Evolutionary conservation across 2,329 filamentous ascomycete genomes (phyloP).

Genomic region (Colletotrichum destructivum): DNA sequence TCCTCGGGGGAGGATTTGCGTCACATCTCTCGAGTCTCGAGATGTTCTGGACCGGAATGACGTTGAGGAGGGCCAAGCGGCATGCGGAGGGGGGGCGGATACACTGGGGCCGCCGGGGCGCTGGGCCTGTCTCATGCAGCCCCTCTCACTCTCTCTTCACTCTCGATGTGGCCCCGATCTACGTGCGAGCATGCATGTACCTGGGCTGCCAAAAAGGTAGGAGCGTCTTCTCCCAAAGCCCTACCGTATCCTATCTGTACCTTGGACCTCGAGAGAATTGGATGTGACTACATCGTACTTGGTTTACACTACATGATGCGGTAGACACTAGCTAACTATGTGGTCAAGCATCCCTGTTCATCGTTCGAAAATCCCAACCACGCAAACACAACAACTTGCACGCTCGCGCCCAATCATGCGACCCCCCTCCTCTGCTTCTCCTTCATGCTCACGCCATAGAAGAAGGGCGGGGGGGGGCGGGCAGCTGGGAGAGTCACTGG

Average conservation of each 20-base stretch:
- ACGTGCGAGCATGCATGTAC: background rate
- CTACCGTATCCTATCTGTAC: background rate
- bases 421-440: too few species aligned
- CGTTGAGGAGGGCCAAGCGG: constrained; percentile 47
- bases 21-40: constrained; percentile 38
- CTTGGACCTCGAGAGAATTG: too few species aligned
- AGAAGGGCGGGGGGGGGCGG: too few species aligned
- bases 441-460: constrained; percentile 16
- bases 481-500: constrained; percentile 2
- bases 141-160: background rate
- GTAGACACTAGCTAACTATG: background rate
- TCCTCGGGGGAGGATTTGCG: constrained; percentile 17
- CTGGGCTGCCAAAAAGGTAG: constrained; percentile 17
- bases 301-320: too few species aligned
- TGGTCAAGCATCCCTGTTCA: constrained; percentile 30
- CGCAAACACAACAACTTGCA: background rate
- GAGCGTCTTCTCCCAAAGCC: constrained; percentile 5
- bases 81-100: constrained; percentile 35
- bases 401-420: constrained; percentile 29
- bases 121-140: constrained; percentile 33
- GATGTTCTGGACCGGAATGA: constrained; percentile 46
- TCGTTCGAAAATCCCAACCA: constrained; percentile 17
- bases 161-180: constrained; percentile 34
- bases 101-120: constrained; percentile 36
- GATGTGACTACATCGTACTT: too few species aligned